Conservation (phyloP, 2,329 filamentous ascomycete species). For the Trichoderma cornu-damae region DNA sequence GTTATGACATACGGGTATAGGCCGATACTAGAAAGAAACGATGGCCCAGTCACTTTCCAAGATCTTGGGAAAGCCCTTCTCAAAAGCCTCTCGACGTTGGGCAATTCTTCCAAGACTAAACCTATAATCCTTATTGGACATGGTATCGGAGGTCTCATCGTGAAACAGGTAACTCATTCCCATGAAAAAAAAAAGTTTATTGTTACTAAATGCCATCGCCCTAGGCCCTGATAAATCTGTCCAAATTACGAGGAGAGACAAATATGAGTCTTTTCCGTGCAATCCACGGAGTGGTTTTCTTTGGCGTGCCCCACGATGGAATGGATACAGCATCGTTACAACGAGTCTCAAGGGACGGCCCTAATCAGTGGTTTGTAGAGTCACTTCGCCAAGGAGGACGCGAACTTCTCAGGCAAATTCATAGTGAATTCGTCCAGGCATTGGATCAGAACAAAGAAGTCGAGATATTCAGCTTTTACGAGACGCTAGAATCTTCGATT, state of each 20-base stretch:
- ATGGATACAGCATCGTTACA: background rate
- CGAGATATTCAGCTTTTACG: background rate
- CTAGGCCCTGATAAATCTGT: background rate
- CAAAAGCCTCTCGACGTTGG: background rate
- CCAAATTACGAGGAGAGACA: background rate
- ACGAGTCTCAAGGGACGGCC: background rate
- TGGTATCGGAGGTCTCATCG: background rate
- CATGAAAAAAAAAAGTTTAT: background rate
- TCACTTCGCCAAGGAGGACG: background rate
- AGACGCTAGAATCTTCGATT: background rate
- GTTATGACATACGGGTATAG: conserved; percentile 1
- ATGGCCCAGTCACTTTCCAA: background rate
- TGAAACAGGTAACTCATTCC: background rate
- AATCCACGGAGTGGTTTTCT: background rate
- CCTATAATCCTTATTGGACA: background rate
- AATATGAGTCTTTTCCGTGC: background rate
- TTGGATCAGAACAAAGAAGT: background rate
- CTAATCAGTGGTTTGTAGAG: background rate
- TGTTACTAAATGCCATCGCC: background rate
- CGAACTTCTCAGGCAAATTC: background rate
- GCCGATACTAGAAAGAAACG: background rate
- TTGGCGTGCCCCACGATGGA: background rate
- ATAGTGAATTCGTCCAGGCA: background rate
- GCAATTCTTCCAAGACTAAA: background rate
- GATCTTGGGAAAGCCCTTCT: background rate